phyloP scores from a whole-genome alignment of 164 flowering plant genomes.

The Sextonia rubra region DNA sequence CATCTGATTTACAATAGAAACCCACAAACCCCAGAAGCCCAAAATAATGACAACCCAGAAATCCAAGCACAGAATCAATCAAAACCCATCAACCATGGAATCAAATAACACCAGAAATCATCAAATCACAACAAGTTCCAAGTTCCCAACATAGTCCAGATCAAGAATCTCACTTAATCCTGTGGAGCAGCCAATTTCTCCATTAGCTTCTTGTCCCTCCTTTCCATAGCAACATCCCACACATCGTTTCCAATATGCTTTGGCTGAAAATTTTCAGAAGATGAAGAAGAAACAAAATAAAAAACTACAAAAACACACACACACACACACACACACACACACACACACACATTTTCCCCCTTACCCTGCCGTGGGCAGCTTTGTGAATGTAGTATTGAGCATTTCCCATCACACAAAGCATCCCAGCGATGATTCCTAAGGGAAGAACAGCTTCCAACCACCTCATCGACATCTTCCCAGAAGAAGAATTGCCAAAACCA shows the following conservation, averaged over 20 bases:
- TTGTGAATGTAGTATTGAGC: constrained; percentile 84
- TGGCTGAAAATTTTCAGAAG: constrained; percentile 16
- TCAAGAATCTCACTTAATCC: background rate
- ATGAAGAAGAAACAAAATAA: background rate
- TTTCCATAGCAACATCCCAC: constrained; percentile 97
- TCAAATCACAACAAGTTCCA: background rate
- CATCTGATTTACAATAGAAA: background rate
- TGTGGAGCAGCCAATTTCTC: constrained; percentile 25
- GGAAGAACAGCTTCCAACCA: constrained; percentile 85
- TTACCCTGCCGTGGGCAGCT: constrained; percentile 81
- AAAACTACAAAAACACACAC: background rate
- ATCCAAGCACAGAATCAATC: background rate
- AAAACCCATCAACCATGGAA: background rate
- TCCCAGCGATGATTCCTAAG: constrained; percentile 85
- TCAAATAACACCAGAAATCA: background rate
- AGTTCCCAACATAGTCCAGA: background rate
- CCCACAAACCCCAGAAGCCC: background rate
- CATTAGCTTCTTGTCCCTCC: constrained; percentile 83
- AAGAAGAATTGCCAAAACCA: too few species aligned
- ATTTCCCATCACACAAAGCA: constrained; percentile 85
- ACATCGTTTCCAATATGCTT: constrained; percentile 48
- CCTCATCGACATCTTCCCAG: constrained; percentile 6
- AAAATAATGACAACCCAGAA: background rate
- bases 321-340: background rate
- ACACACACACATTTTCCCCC: background rate